Base-by-base conservation (phyloP, 2,329 filamentous ascomycete genomes). In the Monosporascus sp. region DNA sequence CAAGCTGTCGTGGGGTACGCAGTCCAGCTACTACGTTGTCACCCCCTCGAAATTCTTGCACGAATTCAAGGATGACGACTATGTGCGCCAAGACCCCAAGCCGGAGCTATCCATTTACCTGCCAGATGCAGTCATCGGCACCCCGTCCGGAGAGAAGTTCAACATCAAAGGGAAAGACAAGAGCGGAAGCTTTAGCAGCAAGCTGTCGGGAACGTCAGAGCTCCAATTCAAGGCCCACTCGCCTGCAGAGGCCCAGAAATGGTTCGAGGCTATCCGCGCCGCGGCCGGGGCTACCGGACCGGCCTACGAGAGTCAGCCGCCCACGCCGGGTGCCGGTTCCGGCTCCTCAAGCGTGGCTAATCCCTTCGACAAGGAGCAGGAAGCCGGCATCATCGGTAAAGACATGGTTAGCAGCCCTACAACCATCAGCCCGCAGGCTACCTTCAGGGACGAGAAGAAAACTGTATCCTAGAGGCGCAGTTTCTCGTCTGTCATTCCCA, bases 111-210 rank as follows among this genome's bases (percentile, higher is more conserved):
- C 89, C 15, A 83, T 99, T 60, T 97, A 93, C 71, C 84, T 99
- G 1, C 92, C 94, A 11, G 94, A 99, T 62, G 95, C 93, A 62
- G 72, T 86, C 46, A 82, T 97, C 53, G 90, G 91, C 53, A 65
- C 73, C 1, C 81, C 82, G 14, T 84, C 79, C 59, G 91, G 88
- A 51, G 82, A 86, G 55, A 97, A 96, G 72, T 97, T 99, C 79
- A 90, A 84, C 65, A 80, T 99, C 70, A 96, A 96, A 76, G 94
- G 94, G 70, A 97, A 97, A 72, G 92, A 99, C 68, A 83, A 86
- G 52, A 87, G 86, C 64, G 88, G 89, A 67, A 88, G 87, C 58
- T 74, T 97, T 58, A 85, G 86, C 64, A 88, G 86, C 74, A 93
- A 90, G 67, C 82, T 97, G 60, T 83, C 87, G 47, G 89, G 92